Percentiles rank a stretch among this genome's conserved stretches.
Conservation (phyloP, 768 basidiomycete genomes). For the Multifurca ochricompacta region DNA sequence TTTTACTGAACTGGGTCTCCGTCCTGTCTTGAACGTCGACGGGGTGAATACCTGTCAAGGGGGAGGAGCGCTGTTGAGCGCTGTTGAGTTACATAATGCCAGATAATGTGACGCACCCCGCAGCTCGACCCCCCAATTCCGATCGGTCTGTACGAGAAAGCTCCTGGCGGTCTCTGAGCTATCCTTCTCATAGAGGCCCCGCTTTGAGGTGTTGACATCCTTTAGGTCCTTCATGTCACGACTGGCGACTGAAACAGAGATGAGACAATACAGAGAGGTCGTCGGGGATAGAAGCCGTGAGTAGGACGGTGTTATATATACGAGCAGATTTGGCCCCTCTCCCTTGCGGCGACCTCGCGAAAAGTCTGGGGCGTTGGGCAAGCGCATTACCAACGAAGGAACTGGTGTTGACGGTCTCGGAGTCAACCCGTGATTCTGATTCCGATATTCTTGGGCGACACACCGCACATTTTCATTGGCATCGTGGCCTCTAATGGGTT, state of each 20-base stretch:
- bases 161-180: background rate
- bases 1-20: conserved; percentile 34
- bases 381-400: too few relatives aligned
- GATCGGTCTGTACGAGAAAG: conserved; percentile 20
- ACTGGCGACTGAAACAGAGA: background rate
- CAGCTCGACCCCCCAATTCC: conserved; percentile 29
- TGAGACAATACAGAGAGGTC: background rate
- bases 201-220: background rate
- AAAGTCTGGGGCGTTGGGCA: too few relatives aligned
- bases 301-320: background rate
- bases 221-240: background rate
- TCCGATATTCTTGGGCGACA: too few relatives aligned
- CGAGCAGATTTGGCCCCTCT: too few relatives aligned
- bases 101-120: conserved; percentile 24
- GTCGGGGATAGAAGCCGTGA: background rate
- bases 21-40: conserved; percentile 28
- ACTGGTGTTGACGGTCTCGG: too few relatives aligned
- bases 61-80: background rate
- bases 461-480: too few relatives aligned
- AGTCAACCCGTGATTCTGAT: too few relatives aligned
- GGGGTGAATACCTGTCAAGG: conserved; percentile 29
- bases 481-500: too few relatives aligned
- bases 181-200: background rate
- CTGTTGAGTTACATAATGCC: too few relatives aligned
- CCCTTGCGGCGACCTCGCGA: too few relatives aligned